phyloP scores from a whole-genome alignment of 2,329 filamentous ascomycete species.

The Ceratocystiopsis sp. region DNA sequence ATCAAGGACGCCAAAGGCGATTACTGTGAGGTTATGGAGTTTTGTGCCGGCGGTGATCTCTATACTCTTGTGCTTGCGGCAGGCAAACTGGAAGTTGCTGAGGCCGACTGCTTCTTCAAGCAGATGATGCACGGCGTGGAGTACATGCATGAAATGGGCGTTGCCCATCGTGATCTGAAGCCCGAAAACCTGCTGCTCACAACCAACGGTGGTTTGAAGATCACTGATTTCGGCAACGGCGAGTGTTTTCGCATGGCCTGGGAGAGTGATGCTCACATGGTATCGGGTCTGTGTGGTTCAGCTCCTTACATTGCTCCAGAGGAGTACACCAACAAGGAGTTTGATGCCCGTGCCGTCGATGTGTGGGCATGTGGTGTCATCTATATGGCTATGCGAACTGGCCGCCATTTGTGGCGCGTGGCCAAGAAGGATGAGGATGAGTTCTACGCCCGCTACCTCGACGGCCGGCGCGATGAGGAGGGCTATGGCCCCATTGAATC shows the following conservation, averaged over 20 bases:
- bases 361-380: constrained; percentile 98
- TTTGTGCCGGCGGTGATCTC: constrained; percentile 87
- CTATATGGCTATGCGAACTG: constrained; percentile 99
- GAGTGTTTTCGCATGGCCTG: constrained; percentile 99
- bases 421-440: constrained; percentile 95
- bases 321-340: constrained; percentile 89
- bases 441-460: constrained; percentile 87
- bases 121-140: constrained; percentile 98
- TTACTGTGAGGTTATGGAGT: constrained; percentile 99
- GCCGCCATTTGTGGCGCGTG: constrained; percentile 89
- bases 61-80: constrained; percentile 86
- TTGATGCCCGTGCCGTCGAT: constrained; percentile 93
- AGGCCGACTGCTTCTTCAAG: constrained; percentile 98
- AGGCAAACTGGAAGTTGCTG: constrained; percentile 76
- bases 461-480: constrained; percentile 83
- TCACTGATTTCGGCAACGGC: constrained; percentile 96
- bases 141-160: constrained; percentile 98
- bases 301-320: constrained; percentile 96
- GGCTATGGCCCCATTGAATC: constrained; percentile 95
- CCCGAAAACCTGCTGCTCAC: constrained; percentile 92
- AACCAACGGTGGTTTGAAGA: constrained; percentile 82
- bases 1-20: constrained; percentile 93
- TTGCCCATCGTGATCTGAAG: constrained; percentile 91
- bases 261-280: constrained; percentile 98
- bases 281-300: constrained; percentile 86